Conservation (phyloP, 1,139 yeast genomes). For the Nakaseomyces glabratus region DNA sequence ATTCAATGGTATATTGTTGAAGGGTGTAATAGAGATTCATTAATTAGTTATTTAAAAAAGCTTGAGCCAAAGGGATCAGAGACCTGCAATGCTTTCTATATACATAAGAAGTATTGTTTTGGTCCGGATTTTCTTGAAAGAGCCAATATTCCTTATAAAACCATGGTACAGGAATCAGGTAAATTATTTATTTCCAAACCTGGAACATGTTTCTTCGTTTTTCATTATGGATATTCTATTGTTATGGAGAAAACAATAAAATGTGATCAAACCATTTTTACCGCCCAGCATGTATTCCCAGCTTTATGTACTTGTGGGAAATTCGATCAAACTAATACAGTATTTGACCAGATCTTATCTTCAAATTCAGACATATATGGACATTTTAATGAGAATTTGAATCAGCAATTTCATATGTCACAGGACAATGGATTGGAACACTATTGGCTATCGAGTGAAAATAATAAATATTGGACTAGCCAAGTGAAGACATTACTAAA, state of each 20-base stretch:
- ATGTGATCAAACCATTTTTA: no score
- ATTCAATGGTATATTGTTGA: slow-evolving; percentile 1
- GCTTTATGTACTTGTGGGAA: no score
- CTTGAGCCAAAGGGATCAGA: not conserved
- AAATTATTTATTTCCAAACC: not conserved
- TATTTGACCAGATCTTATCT: no score
- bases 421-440: no score
- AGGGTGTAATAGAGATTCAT: not conserved
- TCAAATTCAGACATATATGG: no score
- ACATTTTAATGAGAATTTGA: no score
- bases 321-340: no score
- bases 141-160: not conserved
- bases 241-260: not conserved
- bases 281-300: no score
- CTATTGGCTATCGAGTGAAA: no score
- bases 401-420: no score
- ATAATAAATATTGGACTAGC: no score
- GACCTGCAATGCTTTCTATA: not conserved
- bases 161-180: not conserved
- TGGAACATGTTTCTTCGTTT: slow-evolving; percentile 1
- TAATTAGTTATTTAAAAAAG: not conserved
- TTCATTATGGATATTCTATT: not conserved
- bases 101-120: not conserved
- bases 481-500: no score
- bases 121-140: not conserved